These are phyloP conservation scores for Candida berthetii DNA, from an alignment of 805 yeast genomes.

Conservation along the genomic window DNA sequence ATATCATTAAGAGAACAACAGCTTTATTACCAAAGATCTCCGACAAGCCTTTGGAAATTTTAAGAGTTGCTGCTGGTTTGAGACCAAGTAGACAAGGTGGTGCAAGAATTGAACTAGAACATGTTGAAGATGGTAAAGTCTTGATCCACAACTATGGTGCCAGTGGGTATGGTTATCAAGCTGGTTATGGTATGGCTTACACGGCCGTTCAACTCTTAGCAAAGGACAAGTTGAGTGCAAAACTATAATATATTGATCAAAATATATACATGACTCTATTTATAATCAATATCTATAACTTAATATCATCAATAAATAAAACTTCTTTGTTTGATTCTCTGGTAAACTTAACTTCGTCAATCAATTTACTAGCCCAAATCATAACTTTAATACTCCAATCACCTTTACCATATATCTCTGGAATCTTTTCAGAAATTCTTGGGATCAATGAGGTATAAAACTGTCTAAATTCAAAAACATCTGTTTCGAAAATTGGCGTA, in stretches of 20 bases:
- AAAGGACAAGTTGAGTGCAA: neutral
- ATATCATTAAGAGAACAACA: constrained; percentile 55
- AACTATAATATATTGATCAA: neutral
- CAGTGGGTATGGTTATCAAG: constrained; percentile 60
- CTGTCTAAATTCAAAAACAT: constrained; percentile 46
- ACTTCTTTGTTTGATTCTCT: constrained; percentile 29
- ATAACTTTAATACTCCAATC: constrained; percentile 35
- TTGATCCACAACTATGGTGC: constrained; percentile 72
- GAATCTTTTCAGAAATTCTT: constrained; percentile 38
- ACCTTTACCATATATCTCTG: constrained; percentile 50
- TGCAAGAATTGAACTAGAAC: constrained; percentile 57
- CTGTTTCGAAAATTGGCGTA: constrained; percentile 39
- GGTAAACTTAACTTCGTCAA: constrained; percentile 44
- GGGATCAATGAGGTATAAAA: constrained; percentile 51
- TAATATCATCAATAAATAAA: constrained; percentile 22
- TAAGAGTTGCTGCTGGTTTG: constrained; percentile 66
- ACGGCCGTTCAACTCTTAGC: constrained; percentile 33
- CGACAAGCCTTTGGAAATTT: constrained; percentile 39
- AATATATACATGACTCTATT: neutral
- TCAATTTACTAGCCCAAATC: constrained; percentile 42
- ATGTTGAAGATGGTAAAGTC: constrained; percentile 30
- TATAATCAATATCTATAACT: constrained; percentile 2
- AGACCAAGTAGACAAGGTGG: constrained; percentile 79
- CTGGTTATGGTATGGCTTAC: constrained; percentile 55
- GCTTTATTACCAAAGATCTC: constrained; percentile 43